These are phyloP conservation scores for Haematococcus sp. DNA, from an alignment of 139 green algal genomes.

Conservation along the genomic window DNA sequence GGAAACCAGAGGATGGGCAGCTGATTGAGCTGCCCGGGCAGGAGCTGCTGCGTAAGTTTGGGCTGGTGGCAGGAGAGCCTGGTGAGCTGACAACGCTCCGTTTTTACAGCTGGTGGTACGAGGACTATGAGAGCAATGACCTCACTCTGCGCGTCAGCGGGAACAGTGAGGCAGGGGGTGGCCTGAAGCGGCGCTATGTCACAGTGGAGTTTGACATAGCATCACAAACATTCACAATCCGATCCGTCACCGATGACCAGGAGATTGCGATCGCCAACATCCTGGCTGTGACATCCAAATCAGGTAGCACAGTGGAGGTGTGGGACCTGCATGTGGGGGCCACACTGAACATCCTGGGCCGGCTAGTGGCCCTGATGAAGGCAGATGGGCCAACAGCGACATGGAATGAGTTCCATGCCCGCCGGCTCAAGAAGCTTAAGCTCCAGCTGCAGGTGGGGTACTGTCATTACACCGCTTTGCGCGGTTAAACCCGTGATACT, in stretches of 20 bases:
- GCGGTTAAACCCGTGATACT: too few species aligned
- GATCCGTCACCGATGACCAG: slow-evolving; percentile 7
- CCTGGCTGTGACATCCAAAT: slow-evolving; percentile 2
- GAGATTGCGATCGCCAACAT: slow-evolving; percentile 9
- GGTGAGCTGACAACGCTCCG: too few species aligned
- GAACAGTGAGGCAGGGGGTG: slow-evolving; percentile 13
- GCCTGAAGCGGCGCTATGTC: slow-evolving; percentile 9
- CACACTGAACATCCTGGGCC: slow-evolving; percentile 12
- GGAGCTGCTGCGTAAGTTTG: too few species aligned
- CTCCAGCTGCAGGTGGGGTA: neutral
- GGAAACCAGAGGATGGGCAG: too few species aligned
- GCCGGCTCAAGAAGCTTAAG: neutral
- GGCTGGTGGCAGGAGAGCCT: too few species aligned
- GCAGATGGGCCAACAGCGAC: slow-evolving; percentile 3
- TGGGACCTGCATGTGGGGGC: slow-evolving; percentile 29
- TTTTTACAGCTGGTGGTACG: slow-evolving; percentile 25
- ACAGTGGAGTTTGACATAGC: slow-evolving; percentile 16
- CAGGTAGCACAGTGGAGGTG: neutral
- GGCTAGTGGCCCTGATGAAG: slow-evolving; percentile 12
- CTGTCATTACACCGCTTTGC: too few species aligned
- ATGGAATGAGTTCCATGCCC: slow-evolving; percentile 11
- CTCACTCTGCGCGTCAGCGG: slow-evolving; percentile 3
- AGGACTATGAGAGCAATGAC: slow-evolving; percentile 20
- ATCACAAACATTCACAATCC: slow-evolving; percentile 7
- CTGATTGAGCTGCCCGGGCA: too few species aligned